Evolutionary conservation across 345 rosid species (phyloP).

Genomic region (Rhodamnia argentea): DNA sequence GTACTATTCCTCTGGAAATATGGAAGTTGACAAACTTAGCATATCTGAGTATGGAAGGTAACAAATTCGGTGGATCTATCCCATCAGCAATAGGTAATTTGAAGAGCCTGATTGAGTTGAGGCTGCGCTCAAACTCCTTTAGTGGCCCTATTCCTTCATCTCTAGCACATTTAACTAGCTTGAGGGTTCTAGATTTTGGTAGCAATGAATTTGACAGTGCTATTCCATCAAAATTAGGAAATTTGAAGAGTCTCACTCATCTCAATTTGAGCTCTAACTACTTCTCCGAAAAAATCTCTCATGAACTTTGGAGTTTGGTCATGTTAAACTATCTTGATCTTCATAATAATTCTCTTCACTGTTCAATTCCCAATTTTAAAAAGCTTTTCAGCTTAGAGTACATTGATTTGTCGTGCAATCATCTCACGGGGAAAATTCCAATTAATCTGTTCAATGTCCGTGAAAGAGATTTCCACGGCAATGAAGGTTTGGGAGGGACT

Average conservation of each 20-base stretch:
- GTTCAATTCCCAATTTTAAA: not conserved
- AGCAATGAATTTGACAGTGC: too few species aligned
- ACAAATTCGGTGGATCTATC: not conserved
- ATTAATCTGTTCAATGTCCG: not conserved
- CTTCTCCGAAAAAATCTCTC: not conserved
- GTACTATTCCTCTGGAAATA: not conserved
- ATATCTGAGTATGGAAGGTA: too few species aligned
- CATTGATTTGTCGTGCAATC: not conserved
- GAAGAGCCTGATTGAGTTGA: too few species aligned
- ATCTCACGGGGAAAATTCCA: not conserved
- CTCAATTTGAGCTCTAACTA: not conserved
- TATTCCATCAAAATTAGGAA: too few species aligned
- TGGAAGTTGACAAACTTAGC: not conserved
- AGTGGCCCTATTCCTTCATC: too few species aligned
- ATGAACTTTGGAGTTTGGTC: too few species aligned
- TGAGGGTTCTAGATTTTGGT: not conserved
- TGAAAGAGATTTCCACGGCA: not conserved
- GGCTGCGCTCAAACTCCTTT: too few species aligned
- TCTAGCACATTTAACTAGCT: not conserved
- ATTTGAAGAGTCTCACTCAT: too few species aligned
- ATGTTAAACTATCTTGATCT: too few species aligned
- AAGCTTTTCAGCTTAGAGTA: not conserved
- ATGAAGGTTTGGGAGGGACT: too few species aligned
- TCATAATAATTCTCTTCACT: not conserved
- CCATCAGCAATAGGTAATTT: not conserved